phyloP scores from a whole-genome alignment of 2,329 filamentous ascomycete species.

The Pseudocercospora cruenta region DNA sequence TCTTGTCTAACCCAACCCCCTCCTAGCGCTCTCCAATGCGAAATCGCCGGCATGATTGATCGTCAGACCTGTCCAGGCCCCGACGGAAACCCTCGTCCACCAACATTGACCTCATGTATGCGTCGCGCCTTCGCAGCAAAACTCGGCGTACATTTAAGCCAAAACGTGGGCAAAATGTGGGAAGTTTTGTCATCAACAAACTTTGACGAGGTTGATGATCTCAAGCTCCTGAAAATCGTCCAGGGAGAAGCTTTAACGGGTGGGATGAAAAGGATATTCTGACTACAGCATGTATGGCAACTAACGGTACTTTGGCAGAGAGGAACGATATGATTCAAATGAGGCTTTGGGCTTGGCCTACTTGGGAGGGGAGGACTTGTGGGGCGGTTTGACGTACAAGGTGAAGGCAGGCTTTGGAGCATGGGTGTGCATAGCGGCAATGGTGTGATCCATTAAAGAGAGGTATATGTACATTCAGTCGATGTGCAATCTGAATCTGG shows the following conservation, averaged over 20 bases:
- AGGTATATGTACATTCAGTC: neutral
- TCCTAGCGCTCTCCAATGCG: slow-evolving; percentile 29
- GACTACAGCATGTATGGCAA: slow-evolving; percentile 11
- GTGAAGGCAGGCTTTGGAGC: too few relatives aligned
- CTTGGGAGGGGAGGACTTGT: slow-evolving; percentile 8
- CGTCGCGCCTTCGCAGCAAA: slow-evolving; percentile 34
- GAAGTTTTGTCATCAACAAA: slow-evolving; percentile 33
- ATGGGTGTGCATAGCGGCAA: too few relatives aligned
- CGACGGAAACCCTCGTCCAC: slow-evolving; percentile 27
- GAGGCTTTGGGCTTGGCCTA: neutral
- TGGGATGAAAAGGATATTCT: slow-evolving; percentile 28
- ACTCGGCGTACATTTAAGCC: slow-evolving; percentile 24
- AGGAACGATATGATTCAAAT: neutral
- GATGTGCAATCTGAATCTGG: too few relatives aligned
- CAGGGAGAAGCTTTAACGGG: slow-evolving; percentile 21
- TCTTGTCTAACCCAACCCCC: neutral
- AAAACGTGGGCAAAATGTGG: slow-evolving; percentile 38
- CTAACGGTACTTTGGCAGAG: slow-evolving; percentile 4
- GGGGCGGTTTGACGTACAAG: neutral
- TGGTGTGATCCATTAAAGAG: too few relatives aligned
- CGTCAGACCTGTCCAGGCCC: slow-evolving; percentile 29
- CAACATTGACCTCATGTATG: slow-evolving; percentile 36
- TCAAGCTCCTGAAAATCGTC: slow-evolving; percentile 26
- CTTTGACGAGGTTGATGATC: slow-evolving; percentile 34
- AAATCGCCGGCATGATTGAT: slow-evolving; percentile 32